Evolutionary conservation across 2,329 filamentous ascomycete genomes (phyloP), one percentile per base, ranked within the genome.

Genomic region (Alternaria triticina): DNA sequence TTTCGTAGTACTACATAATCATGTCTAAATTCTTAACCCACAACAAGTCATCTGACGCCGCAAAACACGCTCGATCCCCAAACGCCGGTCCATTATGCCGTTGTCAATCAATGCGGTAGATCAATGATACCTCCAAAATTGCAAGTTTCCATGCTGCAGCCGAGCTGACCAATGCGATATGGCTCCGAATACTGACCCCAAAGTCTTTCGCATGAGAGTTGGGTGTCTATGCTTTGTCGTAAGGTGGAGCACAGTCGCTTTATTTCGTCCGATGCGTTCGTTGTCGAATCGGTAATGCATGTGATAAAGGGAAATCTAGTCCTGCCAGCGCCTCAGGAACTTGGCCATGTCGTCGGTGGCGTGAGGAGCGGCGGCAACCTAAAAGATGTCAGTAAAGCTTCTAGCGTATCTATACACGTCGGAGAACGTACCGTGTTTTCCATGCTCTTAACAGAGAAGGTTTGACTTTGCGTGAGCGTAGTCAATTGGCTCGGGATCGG

Each of bases 241-340:
- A 15, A 12, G 22, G n/a, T 23, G 20, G 33, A 36, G 28, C 12
- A 22, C 5, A 28, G 36, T 23, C 10, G 9, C 15, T 45, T 47
- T 7, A 13, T 33, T 54, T 20, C 47, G 45, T 50, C 20, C 47
- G 13, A 46, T 30, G 22, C 15, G 17, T 28, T 45, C 22, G 27
- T 25, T 30, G 7, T 15, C n/a, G 22, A 40, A 46, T 57, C 20
- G 45, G n/a, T 11, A 13, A 27, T 57, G 28, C 28, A 22, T 54
- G 10, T 49, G 17, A 33, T 22, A 12, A 45, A 10, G 57, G 30
- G 36, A 50, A 7, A 12, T 63, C 62, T 77, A 89, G 77, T 89
- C 87, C 76, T 86, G 86, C 87, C 87, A 89, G 66, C 87, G 81
- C 51, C 84, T 84, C 64, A 89, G 74, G 74, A 85, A 89, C 69